phyloP scores from a whole-genome alignment of 495 filamentous ascomycete species.

The Talaromyces borbonicus region DNA sequence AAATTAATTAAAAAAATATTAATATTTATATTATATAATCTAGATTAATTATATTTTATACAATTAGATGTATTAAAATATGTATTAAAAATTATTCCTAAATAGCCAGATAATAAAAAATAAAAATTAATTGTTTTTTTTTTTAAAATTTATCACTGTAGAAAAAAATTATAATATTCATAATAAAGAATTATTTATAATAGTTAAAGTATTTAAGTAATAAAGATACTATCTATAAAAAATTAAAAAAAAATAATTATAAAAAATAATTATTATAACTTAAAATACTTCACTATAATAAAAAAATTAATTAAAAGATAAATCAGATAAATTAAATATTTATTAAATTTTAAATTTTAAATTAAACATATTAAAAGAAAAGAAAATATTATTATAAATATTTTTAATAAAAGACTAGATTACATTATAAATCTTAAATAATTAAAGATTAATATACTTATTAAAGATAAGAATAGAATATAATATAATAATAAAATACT shows the following conservation, averaged over 20 bases:
- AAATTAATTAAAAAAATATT: not conserved
- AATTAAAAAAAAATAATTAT: not conserved
- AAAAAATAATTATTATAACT: not conserved
- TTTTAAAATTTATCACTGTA: not conserved
- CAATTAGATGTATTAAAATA: not conserved
- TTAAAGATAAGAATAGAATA: not conserved
- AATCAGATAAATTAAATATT: not conserved
- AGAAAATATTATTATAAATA: not conserved
- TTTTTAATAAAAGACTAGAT: not conserved
- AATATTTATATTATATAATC: not conserved
- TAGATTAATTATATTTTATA: not conserved
- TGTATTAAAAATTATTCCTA: no score
- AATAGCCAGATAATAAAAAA: conserved; percentile 2
- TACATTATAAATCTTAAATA: not conserved
- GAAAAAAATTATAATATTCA: conserved; percentile 6
- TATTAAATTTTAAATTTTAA: not conserved
- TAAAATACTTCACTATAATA: not conserved
- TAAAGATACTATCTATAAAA: not conserved
- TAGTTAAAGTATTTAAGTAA: not conserved
- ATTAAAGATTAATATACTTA: not conserved
- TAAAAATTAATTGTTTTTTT: conserved; percentile 5
- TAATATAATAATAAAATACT: not conserved
- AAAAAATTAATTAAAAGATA: not conserved
- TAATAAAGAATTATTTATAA: not conserved
- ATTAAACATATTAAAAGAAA: not conserved